Evolutionary conservation across 176 grass and related monocot species (phyloP).

Genomic region (Avena atlantica): DNA sequence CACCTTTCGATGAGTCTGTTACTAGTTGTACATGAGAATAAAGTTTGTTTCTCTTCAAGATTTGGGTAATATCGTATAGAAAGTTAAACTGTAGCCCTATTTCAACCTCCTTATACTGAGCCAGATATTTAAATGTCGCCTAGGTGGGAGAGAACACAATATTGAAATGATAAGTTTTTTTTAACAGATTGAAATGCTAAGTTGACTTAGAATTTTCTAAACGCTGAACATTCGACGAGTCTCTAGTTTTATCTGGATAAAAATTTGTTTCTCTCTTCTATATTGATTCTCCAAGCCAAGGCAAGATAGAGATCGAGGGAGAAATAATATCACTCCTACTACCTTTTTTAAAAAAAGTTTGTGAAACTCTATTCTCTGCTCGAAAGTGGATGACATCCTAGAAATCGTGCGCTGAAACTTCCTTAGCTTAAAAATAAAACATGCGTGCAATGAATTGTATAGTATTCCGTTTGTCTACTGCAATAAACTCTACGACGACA

Average conservation of each 20-base stretch:
- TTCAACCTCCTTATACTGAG: neutral
- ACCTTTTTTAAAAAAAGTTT: no score
- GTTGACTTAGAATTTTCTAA: neutral
- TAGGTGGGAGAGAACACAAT: neutral
- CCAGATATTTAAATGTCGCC: neutral
- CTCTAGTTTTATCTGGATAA: neutral
- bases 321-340: neutral
- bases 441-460: no score
- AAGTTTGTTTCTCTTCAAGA: neutral
- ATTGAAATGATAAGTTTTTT: neutral
- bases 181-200: neutral
- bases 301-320: neutral
- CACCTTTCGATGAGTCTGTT: neutral
- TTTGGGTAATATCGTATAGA: neutral
- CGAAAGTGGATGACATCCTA: neutral
- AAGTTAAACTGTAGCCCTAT: neutral
- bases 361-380: no score
- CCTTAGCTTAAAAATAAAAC: neutral
- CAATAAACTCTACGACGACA: no score
- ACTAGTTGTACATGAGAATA: neutral
- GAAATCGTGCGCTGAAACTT: neutral
- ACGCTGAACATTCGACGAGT: neutral
- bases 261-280: neutral
- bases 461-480: no score
- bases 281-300: neutral